phyloP scores from a whole-genome alignment of 1,284 basidiomycete genomes.

The Cryptococcus sp. region DNA sequence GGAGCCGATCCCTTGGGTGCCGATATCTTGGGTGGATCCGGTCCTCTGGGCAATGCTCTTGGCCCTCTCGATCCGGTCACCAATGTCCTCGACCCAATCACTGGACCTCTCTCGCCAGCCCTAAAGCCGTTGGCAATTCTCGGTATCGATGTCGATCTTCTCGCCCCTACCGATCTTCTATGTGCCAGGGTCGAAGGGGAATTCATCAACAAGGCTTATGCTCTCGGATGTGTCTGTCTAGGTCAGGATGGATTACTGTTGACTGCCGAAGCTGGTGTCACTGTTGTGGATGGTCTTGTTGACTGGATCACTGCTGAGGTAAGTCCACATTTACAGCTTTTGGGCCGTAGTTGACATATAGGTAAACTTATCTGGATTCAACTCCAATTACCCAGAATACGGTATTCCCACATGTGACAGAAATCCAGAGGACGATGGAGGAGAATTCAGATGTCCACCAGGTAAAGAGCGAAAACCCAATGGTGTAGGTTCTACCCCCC shows the following conservation, averaged over 20 bases:
- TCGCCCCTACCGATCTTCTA: not conserved
- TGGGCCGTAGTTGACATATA: not conserved
- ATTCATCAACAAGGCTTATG: not conserved
- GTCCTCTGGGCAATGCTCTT: not conserved
- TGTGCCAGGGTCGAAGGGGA: conserved; percentile 1
- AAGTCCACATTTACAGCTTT: not conserved
- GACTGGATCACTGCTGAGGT: not conserved
- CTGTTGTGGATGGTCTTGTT: not conserved
- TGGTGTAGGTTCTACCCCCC: not conserved
- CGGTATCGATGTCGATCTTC: not conserved
- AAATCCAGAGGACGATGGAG: not conserved
- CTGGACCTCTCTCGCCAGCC: not conserved
- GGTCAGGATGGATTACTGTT: conserved; percentile 1
- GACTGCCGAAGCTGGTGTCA: not conserved
- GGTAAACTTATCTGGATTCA: not conserved
- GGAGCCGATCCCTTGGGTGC: no score
- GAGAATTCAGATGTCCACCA: not conserved
- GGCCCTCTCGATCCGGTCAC: not conserved
- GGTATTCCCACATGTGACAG: not conserved
- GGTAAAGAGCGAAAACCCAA: not conserved
- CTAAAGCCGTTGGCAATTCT: not conserved
- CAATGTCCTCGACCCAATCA: not conserved
- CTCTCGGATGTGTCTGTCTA: conserved; percentile 2
- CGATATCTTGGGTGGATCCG: not conserved
- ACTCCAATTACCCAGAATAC: not conserved